Conservation (phyloP, 2,329 filamentous ascomycete genomes). For the Capronia epimyces region DNA sequence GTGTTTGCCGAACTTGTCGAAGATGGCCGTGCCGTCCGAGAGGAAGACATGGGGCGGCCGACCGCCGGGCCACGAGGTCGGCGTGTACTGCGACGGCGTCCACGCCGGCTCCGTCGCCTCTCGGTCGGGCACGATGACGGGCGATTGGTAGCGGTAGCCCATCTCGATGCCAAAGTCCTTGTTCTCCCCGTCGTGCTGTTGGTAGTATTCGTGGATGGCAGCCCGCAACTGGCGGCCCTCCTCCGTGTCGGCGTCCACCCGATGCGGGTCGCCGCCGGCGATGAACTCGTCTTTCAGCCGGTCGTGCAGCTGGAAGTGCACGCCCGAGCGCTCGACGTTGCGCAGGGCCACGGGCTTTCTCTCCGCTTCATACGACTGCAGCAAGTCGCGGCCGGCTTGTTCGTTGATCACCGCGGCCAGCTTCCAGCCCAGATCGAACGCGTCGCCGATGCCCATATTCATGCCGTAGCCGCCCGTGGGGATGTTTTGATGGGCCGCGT, state of each 20-base stretch:
- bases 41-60: constrained; percentile 17
- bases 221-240: constrained; percentile 2
- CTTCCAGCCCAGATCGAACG: constrained; percentile 54
- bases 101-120: constrained; percentile 2
- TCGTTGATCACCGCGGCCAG: constrained; percentile 44
- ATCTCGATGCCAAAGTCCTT: constrained; percentile 28
- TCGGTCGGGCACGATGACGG: constrained; percentile 17
- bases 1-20: constrained; percentile 14
- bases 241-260: constrained; percentile 7
- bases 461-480: constrained; percentile 55
- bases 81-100: constrained; percentile 7
- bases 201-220: constrained; percentile 4
- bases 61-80: constrained; percentile 13
- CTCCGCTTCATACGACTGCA: constrained; percentile 32
- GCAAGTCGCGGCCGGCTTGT: constrained; percentile 29
- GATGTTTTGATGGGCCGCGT: constrained; percentile 55
- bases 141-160: constrained; percentile 22
- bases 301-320: constrained; percentile 27
- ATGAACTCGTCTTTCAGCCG: constrained; percentile 2
- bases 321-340: constrained; percentile 28
- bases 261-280: neutral
- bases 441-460: constrained; percentile 55
- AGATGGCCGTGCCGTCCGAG: constrained; percentile 12
- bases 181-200: constrained; percentile 19
- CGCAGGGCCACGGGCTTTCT: constrained; percentile 30